phyloP scores from a whole-genome alignment of 148 eudicot species.

The Polygonum maritimum region DNA sequence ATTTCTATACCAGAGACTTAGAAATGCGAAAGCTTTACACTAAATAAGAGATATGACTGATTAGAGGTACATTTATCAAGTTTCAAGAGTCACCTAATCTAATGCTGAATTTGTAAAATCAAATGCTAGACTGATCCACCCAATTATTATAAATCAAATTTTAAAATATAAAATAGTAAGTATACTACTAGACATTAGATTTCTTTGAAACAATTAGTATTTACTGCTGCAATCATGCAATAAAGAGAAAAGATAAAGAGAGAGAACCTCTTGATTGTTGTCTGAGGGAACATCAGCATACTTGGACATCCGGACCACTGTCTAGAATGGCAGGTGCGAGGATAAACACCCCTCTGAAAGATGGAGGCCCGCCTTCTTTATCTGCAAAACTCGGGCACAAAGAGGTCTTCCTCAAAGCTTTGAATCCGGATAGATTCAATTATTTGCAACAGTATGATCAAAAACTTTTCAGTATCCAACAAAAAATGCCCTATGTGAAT shows the following conservation, averaged over 20 bases:
- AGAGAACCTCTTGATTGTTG: slow-evolving; percentile 49
- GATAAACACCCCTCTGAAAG: slow-evolving; percentile 77
- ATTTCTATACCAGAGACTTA: too few species aligned
- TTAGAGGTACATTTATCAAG: too few species aligned
- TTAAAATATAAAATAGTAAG: not conserved
- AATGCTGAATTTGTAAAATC: not conserved
- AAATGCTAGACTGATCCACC: not conserved
- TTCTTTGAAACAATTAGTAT: not conserved
- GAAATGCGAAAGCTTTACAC: too few species aligned
- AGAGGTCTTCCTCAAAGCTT: slow-evolving; percentile 87
- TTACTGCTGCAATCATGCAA: not conserved
- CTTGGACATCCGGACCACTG: slow-evolving; percentile 82
- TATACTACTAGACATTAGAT: not conserved
- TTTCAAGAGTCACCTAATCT: not conserved
- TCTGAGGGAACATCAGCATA: slow-evolving; percentile 48
- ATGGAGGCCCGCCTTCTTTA: slow-evolving; percentile 79
- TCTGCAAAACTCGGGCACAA: slow-evolving; percentile 62
- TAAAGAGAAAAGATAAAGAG: slow-evolving; percentile 8
- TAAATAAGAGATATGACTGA: too few species aligned
- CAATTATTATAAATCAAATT: not conserved
- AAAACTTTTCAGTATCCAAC: not conserved
- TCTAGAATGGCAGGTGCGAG: slow-evolving; percentile 94
- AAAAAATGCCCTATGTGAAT: not conserved
- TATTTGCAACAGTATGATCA: not conserved
- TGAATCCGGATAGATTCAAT: slow-evolving; percentile 40